phyloP scores from a whole-genome alignment of 345 rosid species.

The Rubroshorea leprosula region DNA sequence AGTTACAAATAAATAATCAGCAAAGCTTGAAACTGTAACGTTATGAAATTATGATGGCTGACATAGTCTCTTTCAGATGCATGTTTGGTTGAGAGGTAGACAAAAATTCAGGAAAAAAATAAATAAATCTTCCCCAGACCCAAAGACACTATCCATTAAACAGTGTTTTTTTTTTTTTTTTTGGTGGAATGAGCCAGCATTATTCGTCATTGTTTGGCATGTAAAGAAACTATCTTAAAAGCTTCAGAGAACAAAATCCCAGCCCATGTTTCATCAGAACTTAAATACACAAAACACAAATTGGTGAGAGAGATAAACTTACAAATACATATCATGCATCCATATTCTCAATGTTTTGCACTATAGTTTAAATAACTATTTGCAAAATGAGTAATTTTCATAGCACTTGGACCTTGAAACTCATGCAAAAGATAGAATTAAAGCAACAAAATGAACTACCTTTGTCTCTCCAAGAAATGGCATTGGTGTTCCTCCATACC shows the following conservation, averaged over 20 bases:
- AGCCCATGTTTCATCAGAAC: too few species aligned
- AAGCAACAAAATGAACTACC: conserved; percentile 33
- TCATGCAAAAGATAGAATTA: conserved; percentile 8
- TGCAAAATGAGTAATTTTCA: not conserved
- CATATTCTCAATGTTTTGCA: not conserved
- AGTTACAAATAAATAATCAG: too few species aligned
- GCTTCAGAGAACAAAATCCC: not conserved
- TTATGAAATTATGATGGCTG: too few species aligned
- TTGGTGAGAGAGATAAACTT: not conserved
- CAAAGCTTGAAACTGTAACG: too few species aligned
- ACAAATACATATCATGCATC: not conserved
- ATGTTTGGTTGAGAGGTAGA: too few species aligned
- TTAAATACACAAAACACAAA: not conserved
- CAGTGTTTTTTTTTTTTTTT: too few species aligned
- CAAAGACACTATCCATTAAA: not conserved
- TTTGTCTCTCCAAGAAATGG: conserved; percentile 85
- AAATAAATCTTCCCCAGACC: not conserved
- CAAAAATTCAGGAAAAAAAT: too few species aligned
- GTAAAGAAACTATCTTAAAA: not conserved
- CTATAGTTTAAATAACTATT: not conserved
- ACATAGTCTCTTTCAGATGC: too few species aligned
- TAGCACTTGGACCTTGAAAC: conserved; percentile 14
- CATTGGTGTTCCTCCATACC: conserved; percentile 82
- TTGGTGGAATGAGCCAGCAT: not conserved
- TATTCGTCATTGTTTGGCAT: not conserved